Evolutionary conservation across 768 basidiomycete genomes (phyloP).

Genomic region (Auriscalpium microsporum): DNA sequence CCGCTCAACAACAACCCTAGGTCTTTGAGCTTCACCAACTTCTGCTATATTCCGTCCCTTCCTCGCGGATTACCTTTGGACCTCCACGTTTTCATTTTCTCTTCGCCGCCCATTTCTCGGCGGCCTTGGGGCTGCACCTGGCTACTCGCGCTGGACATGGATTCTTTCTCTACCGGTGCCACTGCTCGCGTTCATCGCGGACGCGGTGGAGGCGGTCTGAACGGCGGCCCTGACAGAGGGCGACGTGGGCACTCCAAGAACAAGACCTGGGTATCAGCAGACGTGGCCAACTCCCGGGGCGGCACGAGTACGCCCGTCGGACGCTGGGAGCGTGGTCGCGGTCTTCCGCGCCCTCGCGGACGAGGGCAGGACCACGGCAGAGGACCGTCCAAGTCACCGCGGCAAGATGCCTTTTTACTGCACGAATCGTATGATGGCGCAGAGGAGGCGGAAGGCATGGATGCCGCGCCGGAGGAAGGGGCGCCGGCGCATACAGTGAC

Average conservation of each 20-base stretch:
- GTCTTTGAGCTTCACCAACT: no score
- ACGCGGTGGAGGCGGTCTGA: background rate
- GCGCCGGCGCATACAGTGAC: constrained; percentile 21
- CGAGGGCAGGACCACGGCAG: constrained; percentile 30
- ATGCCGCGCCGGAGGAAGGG: constrained; percentile 25
- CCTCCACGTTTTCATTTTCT: no score
- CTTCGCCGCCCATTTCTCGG: no score
- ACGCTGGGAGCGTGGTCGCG: constrained; percentile 55
- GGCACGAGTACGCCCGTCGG: constrained; percentile 24
- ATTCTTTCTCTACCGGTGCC: background rate
- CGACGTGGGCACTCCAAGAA: constrained; percentile 13
- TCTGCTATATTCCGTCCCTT: no score
- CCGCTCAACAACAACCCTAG: no score
- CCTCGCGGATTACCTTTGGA: no score
- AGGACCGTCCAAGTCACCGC: constrained; percentile 33
- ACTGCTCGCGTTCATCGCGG: constrained; percentile 5
- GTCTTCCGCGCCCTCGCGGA: constrained; percentile 35
- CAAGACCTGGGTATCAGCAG: constrained; percentile 9
- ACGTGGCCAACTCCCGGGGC: constrained; percentile 1
- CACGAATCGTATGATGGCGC: constrained; percentile 14
- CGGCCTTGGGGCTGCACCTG: no score
- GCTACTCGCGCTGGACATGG: no score
- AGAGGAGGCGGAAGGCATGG: constrained; percentile 25
- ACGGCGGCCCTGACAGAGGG: background rate
- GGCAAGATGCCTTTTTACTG: constrained; percentile 5